Percentiles rank a stretch among this genome's conserved stretches.
Evolutionary conservation across 1,284 basidiomycete genomes (phyloP).

Genomic region (Wallemia mellicola): DNA sequence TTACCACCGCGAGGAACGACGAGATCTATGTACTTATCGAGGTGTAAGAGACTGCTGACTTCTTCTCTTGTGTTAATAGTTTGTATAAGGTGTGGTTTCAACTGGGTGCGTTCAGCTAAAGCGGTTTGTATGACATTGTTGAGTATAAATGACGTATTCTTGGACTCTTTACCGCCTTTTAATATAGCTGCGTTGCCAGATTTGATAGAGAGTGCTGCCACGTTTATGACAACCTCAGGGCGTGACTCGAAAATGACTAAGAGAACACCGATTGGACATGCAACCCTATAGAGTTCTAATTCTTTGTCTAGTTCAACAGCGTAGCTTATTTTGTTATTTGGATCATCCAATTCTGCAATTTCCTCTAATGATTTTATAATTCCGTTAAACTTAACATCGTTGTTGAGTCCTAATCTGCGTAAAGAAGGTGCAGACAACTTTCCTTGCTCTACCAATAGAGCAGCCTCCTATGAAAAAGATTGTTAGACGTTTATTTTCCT

Average conservation of each 20-base stretch:
- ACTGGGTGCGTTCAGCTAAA: slow-evolving; percentile 28
- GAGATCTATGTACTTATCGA: slow-evolving; percentile 80
- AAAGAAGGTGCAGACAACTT: slow-evolving; percentile 53
- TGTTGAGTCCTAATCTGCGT: slow-evolving; percentile 55
- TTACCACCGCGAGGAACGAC: slow-evolving; percentile 92
- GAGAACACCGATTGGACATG: slow-evolving; percentile 86
- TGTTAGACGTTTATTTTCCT: not conserved
- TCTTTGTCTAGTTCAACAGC: slow-evolving; percentile 59
- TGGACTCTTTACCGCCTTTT: slow-evolving; percentile 88
- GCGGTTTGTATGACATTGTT: slow-evolving; percentile 51
- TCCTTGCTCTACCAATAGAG: slow-evolving; percentile 38
- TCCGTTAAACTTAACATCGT: slow-evolving; percentile 67
- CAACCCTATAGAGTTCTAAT: slow-evolving; percentile 69
- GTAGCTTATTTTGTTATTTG: slow-evolving; percentile 61
- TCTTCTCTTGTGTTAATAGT: slow-evolving; percentile 75
- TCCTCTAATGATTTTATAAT: slow-evolving; percentile 75
- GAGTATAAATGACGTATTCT: slow-evolving; percentile 40
- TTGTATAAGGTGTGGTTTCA: slow-evolving; percentile 63
- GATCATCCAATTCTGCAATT: slow-evolving; percentile 57
- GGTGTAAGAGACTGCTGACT: slow-evolving; percentile 50
- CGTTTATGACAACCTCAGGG: slow-evolving; percentile 94
- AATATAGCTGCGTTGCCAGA: slow-evolving; percentile 84
- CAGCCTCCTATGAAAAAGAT: slow-evolving; percentile 34
- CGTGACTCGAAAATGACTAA: slow-evolving; percentile 93
- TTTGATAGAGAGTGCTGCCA: slow-evolving; percentile 83